phyloP scores from a whole-genome alignment of 2,329 filamentous ascomycete genomes.

The Aspergillus ochraceoroseus region DNA sequence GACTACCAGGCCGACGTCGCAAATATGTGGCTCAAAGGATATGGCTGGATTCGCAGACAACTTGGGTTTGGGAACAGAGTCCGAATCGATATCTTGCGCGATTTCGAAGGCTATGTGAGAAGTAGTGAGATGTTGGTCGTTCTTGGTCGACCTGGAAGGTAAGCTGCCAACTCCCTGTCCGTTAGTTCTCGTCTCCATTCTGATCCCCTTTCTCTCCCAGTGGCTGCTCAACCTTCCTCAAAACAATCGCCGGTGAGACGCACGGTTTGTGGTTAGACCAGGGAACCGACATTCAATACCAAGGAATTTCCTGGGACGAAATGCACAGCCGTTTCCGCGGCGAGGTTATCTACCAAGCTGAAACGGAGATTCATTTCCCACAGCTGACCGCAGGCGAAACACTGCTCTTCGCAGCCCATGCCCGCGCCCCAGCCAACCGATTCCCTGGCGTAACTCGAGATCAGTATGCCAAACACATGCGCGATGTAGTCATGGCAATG shows the following conservation, averaged over 20 bases:
- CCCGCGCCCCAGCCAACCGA: constrained; percentile 46
- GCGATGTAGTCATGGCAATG: constrained; percentile 51
- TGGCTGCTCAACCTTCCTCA: constrained; percentile 74
- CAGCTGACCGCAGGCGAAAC: constrained; percentile 72
- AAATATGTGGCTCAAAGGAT: constrained; percentile 40
- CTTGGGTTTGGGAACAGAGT: constrained; percentile 33
- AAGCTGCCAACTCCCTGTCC: constrained; percentile 4
- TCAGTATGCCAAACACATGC: constrained; percentile 46
- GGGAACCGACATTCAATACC: constrained; percentile 72
- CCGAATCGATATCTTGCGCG: constrained; percentile 55
- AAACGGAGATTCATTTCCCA: constrained; percentile 77
- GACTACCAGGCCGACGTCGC: constrained; percentile 46
- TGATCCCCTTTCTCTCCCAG: constrained; percentile 16
- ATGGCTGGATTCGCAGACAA: constrained; percentile 26
- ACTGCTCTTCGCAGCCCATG: constrained; percentile 67
- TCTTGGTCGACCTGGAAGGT: constrained; percentile 47
- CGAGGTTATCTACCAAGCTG: constrained; percentile 79
- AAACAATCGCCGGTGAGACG: constrained; percentile 77
- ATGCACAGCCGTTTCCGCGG: constrained; percentile 76
- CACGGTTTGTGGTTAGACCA: constrained; percentile 71
- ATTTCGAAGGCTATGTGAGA: constrained; percentile 59
- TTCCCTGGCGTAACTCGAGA: constrained; percentile 40
- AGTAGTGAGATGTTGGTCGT: constrained; percentile 55
- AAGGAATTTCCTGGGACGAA: constrained; percentile 58
- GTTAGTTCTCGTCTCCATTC: neutral